Conservation (phyloP, 2,329 filamentous ascomycete genomes). For the Pleochaeta shiraiana region DNA sequence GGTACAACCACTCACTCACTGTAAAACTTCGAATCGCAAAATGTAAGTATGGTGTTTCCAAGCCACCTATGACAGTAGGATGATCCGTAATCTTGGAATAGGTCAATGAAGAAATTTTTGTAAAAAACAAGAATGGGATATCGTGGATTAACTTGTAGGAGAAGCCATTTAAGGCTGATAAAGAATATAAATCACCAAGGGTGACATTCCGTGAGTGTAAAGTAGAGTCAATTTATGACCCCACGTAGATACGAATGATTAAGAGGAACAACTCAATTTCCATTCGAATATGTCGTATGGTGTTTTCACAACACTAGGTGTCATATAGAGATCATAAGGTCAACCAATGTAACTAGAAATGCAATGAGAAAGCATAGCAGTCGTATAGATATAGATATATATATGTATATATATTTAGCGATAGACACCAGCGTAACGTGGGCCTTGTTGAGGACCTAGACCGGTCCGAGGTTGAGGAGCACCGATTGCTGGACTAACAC, state of each 20-base stretch:
- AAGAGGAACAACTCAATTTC: conserved; percentile 17
- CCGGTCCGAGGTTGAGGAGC: conserved; percentile 26
- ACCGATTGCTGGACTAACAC: conserved; percentile 42
- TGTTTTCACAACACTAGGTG: conserved; percentile 11
- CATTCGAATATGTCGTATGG: conserved; percentile 17
- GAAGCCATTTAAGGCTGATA: conserved; percentile 9
- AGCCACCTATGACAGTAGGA: conserved; percentile 34
- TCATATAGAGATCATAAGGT: conserved; percentile 16
- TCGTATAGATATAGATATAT: no score
- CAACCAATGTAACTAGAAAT: conserved; percentile 13
- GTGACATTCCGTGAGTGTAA: conserved; percentile 16
- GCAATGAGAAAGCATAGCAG: conserved; percentile 13
- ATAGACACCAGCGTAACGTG: conserved; percentile 35
- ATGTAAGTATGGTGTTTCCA: conserved; percentile 40
- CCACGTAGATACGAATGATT: conserved; percentile 18
- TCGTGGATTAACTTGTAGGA: conserved; percentile 11
- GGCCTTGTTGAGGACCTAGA: conserved; percentile 31
- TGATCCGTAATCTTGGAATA: conserved; percentile 27
- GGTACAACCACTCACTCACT: conserved; percentile 10
- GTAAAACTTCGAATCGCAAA: conserved; percentile 22
- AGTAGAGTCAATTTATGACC: conserved; percentile 16
- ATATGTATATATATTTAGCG: conserved; percentile 23
- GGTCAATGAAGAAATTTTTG: conserved; percentile 18
- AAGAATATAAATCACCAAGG: conserved; percentile 14
- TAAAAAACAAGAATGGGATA: conserved; percentile 17